phyloP scores from a whole-genome alignment of 768 basidiomycete species.

The Kwoniella mangroviensis region DNA sequence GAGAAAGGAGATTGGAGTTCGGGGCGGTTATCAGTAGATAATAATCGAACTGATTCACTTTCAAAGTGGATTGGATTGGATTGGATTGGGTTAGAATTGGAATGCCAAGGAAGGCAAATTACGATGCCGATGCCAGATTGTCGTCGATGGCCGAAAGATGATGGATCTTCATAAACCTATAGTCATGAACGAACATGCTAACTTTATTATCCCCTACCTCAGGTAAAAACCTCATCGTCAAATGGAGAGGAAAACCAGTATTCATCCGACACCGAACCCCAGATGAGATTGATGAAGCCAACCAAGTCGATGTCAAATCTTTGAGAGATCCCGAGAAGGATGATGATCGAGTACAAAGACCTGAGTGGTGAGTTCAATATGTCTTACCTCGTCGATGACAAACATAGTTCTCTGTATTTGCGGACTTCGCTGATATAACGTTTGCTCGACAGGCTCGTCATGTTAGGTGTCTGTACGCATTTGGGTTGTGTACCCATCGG shows the following conservation, averaged over 20 bases:
- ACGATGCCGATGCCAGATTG: too few relatives aligned
- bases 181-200: too few relatives aligned
- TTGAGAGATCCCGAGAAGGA: conserved; percentile 92
- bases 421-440: neutral
- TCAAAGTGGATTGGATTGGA: too few relatives aligned
- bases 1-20: too few relatives aligned
- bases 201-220: neutral
- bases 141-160: neutral
- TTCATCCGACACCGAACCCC: conserved; percentile 96
- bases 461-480: conserved; percentile 72
- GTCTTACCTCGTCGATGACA: neutral
- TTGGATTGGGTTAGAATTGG: too few relatives aligned
- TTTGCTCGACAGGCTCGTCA: conserved; percentile 58
- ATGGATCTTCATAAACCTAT: too few relatives aligned
- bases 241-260: conserved; percentile 99
- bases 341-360: conserved; percentile 84
- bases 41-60: too few relatives aligned
- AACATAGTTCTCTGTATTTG: neutral
- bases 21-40: too few relatives aligned
- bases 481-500: conserved; percentile 98
- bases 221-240: conserved; percentile 57
- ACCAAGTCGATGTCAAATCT: conserved; percentile 76
- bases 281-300: conserved; percentile 91
- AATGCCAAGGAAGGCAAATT: too few relatives aligned
- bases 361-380: conserved; percentile 80